phyloP scores from a whole-genome alignment of 495 filamentous ascomycete species.

The Penicillium psychrofluorescens region DNA sequence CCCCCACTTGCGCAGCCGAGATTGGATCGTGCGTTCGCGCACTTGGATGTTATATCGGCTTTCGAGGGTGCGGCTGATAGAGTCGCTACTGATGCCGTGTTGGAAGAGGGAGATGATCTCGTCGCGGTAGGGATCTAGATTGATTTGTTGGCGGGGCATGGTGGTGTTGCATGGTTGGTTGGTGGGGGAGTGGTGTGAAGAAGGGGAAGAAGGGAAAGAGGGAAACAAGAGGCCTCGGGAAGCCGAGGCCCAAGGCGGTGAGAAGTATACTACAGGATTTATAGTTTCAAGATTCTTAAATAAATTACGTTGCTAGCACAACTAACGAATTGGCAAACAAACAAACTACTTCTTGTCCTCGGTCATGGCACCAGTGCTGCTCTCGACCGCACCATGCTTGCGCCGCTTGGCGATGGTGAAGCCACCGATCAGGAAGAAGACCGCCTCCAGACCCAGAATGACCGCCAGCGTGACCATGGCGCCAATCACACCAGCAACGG shows the following conservation, averaged over 20 bases:
- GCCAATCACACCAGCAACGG: constrained; percentile 52
- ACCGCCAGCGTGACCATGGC: constrained; percentile 55
- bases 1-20: constrained; percentile 23
- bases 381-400: constrained; percentile 1
- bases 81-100: constrained; percentile 20
- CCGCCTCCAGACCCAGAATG: constrained; percentile 38
- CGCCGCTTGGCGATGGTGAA: constrained; percentile 20
- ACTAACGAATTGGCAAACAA: background rate
- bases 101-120: constrained; percentile 19
- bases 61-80: constrained; percentile 18
- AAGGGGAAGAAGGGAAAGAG: background rate
- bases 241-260: constrained; percentile 8
- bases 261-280: background rate
- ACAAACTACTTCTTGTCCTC: constrained; percentile 9
- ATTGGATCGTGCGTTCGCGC: constrained; percentile 21
- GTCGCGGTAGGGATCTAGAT: constrained; percentile 20
- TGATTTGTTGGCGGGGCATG: constrained; percentile 25
- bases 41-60: constrained; percentile 21
- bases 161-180: background rate
- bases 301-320: background rate
- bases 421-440: constrained; percentile 34
- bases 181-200: background rate
- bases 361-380: constrained; percentile 4
- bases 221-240: background rate
- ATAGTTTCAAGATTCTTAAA: too few species aligned